Percentiles rank a stretch among this genome's conserved stretches.
Conservation (phyloP, 169 alveolate genomes). For the Plasmodium reichenowi region DNA sequence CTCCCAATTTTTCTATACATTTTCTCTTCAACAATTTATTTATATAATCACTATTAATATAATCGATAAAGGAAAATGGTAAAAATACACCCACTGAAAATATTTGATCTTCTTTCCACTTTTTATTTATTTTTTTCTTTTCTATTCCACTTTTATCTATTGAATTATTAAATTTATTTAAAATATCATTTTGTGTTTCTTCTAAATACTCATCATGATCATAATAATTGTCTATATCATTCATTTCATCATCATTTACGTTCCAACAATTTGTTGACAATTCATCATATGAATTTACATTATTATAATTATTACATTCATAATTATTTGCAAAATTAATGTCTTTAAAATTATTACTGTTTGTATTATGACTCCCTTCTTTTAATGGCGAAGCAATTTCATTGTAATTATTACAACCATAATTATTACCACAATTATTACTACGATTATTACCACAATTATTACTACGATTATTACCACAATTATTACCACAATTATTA, state of each 20-base stretch:
- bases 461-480: background rate
- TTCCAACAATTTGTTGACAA: background rate
- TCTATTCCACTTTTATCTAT: constrained; percentile 3
- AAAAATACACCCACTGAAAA: constrained; percentile 69
- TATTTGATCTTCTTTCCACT: constrained; percentile 74
- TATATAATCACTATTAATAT: constrained; percentile 61
- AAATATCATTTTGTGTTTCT: constrained; percentile 11
- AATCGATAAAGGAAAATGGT: constrained; percentile 73
- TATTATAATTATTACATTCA: background rate
- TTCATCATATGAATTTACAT: constrained; percentile 2
- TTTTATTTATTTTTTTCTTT: constrained; percentile 57
- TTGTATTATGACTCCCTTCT: background rate
- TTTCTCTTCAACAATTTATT: constrained; percentile 18
- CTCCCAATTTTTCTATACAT: constrained; percentile 53
- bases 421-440: background rate
- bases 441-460: background rate
- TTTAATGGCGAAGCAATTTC: background rate
- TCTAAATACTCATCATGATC: background rate
- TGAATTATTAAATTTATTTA: constrained; percentile 6
- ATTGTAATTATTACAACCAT: background rate
- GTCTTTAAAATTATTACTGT: background rate
- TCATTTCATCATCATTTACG: background rate
- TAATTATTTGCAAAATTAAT: background rate
- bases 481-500: background rate
- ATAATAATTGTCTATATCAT: constrained; percentile 5